Evolutionary conservation across 2,329 filamentous ascomycete genomes (phyloP).

Genomic region (Verticillium dahliae): DNA sequence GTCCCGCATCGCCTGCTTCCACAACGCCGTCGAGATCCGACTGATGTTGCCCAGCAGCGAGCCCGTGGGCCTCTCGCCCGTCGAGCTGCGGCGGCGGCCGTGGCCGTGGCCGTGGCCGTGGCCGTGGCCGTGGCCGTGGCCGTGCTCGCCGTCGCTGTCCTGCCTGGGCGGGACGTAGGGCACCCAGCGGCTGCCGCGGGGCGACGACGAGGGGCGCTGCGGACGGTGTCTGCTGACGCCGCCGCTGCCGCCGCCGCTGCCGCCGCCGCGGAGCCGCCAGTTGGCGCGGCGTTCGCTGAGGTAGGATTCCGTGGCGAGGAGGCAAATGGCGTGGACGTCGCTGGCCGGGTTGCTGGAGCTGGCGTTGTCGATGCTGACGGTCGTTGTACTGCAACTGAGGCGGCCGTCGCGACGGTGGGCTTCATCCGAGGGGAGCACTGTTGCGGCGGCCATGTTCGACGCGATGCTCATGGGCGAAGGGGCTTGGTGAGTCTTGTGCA

Average conservation of each 20-base stretch:
- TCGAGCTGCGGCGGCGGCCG: background rate
- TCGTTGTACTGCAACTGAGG: background rate
- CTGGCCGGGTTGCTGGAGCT: background rate
- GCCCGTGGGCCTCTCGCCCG: conserved; percentile 8
- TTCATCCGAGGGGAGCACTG: background rate
- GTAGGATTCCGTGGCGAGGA: conserved; percentile 15
- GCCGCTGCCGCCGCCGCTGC: conserved; percentile 1
- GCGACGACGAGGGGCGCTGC: background rate
- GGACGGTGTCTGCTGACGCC: background rate
- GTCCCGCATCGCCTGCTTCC: conserved; percentile 21
- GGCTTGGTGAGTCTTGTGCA: background rate
- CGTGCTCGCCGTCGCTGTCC: background rate
- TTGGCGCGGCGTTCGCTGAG: conserved; percentile 13
- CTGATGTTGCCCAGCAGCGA: conserved; percentile 22
- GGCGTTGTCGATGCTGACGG: background rate
- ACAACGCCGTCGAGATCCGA: conserved; percentile 21
- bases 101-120: no score
- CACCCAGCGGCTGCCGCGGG: background rate
- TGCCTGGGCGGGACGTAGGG: background rate
- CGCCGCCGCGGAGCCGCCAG: conserved; percentile 12
- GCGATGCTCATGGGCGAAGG: conserved; percentile 5
- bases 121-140: no score
- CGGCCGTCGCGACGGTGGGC: background rate
- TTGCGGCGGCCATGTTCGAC: background rate
- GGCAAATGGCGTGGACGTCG: conserved; percentile 15